Percentiles rank a stretch among this genome's conserved stretches.
Evolutionary conservation across 805 yeast genomes (phyloP).

Genomic region (Barnettozyma sucrosica): DNA sequence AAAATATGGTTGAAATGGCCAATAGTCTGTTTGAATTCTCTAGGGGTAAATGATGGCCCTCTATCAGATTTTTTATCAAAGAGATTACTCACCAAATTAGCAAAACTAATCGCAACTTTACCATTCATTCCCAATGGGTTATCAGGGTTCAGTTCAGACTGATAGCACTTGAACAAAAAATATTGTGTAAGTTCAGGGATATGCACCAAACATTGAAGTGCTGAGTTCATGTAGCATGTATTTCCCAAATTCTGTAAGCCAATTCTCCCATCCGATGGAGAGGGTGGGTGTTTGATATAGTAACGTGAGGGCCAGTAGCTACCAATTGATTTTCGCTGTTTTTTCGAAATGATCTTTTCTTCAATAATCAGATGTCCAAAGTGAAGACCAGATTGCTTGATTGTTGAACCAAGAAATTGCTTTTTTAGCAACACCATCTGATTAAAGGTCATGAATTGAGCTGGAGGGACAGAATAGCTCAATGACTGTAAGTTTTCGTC

Average conservation of each 20-base stretch:
- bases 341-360: constrained; percentile 16
- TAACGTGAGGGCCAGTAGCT: constrained; percentile 35
- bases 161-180: constrained; percentile 56
- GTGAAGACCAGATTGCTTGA: constrained; percentile 21
- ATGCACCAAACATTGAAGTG: constrained; percentile 83
- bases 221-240: constrained; percentile 93
- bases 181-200: constrained; percentile 77
- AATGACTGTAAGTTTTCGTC: constrained; percentile 12
- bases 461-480: constrained; percentile 23
- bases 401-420: constrained; percentile 9
- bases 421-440: constrained; percentile 23
- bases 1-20: constrained; percentile 78
- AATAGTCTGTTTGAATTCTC: constrained; percentile 69
- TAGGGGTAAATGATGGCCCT: constrained; percentile 37
- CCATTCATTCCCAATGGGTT: constrained; percentile 90
- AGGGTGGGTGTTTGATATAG: constrained; percentile 26
- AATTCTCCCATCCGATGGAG: constrained; percentile 42
- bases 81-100: constrained; percentile 53
- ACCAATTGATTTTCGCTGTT: constrained; percentile 10
- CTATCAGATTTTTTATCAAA: constrained; percentile 32
- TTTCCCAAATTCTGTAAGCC: constrained; percentile 78
- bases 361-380: constrained; percentile 31
- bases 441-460: constrained; percentile 24
- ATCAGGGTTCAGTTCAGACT: constrained; percentile 58
- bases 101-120: constrained; percentile 73